Evolutionary conservation across 73 alveolate species (phyloP).

Genomic region (Blepharisma stoltei): DNA sequence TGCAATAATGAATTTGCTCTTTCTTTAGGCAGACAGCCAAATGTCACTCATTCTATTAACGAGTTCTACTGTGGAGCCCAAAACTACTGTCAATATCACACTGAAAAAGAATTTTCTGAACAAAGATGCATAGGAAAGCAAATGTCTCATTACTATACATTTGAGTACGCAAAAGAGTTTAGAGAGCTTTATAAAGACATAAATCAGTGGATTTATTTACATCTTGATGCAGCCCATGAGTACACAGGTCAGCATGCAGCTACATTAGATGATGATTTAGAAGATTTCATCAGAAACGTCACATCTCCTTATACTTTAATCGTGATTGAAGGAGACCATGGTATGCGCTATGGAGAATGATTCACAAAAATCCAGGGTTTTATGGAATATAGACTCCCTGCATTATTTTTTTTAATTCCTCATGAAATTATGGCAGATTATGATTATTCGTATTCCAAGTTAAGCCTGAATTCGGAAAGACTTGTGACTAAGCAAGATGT

Average conservation of each 20-base stretch:
- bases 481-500: not conserved
- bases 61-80: too few relatives aligned
- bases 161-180: not conserved
- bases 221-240: slow-evolving; percentile 20
- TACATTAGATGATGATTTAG: slow-evolving; percentile 25
- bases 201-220: slow-evolving; percentile 20
- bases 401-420: not conserved
- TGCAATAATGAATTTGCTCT: too few relatives aligned
- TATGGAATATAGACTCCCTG: slow-evolving; percentile 23
- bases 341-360: slow-evolving; percentile 22
- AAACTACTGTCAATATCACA: too few relatives aligned
- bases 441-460: not conserved
- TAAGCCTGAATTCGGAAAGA: not conserved
- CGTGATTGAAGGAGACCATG: not conserved
- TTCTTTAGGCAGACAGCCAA: too few relatives aligned
- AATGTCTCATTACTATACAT: slow-evolving; percentile 14
- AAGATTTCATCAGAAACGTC: not conserved
- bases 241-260: slow-evolving; percentile 26
- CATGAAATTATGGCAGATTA: not conserved
- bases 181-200: not conserved
- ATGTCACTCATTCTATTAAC: too few relatives aligned
- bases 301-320: not conserved
- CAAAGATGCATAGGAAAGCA: slow-evolving; percentile 15
- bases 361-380: not conserved
- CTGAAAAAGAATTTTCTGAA: not conserved